phyloP scores from a whole-genome alignment of 2,329 filamentous ascomycete genomes.

The Fusarium buharicum region DNA sequence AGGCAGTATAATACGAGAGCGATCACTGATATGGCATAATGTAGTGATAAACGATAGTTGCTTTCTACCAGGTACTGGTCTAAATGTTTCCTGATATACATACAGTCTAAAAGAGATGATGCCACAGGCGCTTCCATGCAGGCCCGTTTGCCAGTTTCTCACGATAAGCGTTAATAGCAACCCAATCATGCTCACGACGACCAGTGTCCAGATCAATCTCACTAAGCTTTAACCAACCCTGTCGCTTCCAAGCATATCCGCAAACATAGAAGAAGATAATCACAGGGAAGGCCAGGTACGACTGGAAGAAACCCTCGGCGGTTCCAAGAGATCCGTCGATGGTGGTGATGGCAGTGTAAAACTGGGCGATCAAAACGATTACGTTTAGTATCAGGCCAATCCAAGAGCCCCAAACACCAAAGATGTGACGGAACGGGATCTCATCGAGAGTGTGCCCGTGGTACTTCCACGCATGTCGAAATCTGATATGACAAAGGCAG shows the following conservation, averaged over 20 bases:
- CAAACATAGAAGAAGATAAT: constrained; percentile 63
- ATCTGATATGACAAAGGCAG: constrained; percentile 74
- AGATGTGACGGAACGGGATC: constrained; percentile 71
- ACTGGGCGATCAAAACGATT: constrained; percentile 66
- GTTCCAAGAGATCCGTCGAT: constrained; percentile 43
- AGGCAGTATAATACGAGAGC: too few relatives aligned
- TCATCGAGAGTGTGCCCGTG: constrained; percentile 73
- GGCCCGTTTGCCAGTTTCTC: constrained; percentile 58
- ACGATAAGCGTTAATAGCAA: constrained; percentile 62
- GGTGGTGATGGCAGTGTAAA: constrained; percentile 59
- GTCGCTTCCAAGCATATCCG: constrained; percentile 72
- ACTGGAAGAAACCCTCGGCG: constrained; percentile 62
- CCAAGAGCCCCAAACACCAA: constrained; percentile 72
- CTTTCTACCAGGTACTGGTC: neutral
- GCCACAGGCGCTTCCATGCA: constrained; percentile 55
- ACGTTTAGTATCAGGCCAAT: constrained; percentile 68
- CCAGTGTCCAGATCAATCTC: constrained; percentile 76
- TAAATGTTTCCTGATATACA: neutral
- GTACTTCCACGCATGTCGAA: constrained; percentile 70
- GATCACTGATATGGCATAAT: too few relatives aligned
- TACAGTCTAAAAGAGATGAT: constrained; percentile 45
- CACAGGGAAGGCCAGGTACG: constrained; percentile 64
- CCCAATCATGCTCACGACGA: constrained; percentile 71
- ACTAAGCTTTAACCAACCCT: constrained; percentile 64
- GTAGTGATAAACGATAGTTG: too few relatives aligned